Base-by-base conservation (phyloP, 345 rosid species). In the Microthlaspi erraticum region DNA sequence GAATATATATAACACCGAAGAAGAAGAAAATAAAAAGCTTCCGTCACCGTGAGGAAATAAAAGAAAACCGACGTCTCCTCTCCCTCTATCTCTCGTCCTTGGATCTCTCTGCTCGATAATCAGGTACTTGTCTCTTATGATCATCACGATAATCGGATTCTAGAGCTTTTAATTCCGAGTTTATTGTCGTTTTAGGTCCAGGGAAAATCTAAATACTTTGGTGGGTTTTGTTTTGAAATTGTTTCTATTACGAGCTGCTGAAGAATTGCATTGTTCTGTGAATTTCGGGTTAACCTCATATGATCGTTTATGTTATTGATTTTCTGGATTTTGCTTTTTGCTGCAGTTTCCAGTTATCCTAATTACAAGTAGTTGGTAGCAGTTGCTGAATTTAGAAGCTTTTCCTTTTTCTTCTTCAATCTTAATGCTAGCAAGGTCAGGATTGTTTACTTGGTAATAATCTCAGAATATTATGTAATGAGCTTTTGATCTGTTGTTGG, bases 371-470 rank as follows among this genome's bases (percentile, higher is more conserved):
- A 18, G 51, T 66, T 58, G 38, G n/a, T 38, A 44, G 16, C 41
- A 45, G 59, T 62, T 46, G 79, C 70, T 80, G 69, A 62, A 32
- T 53, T 71, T 72, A 14, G 16, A 51, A 61, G 69, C 55, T 71
- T 61, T n/a, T 11, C 4, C 4, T 26, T 44, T 43, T n/a, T 39
- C 0, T 54, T 54, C 12, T 57, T 39, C 51, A 60, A 33, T 74
- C 63, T 78, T 76, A 52, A 76, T 80, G 78, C 19, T 76, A 66
- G 23, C 39, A 54, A 76, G 74, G 78, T 83, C 60, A 55, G 52
- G 23, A 42, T 49, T 48, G 23, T 48, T 16, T 45, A 10, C 60
- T 17, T 23, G 0, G 8, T 17, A 12, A 5, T 5, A 60, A 3
- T 64, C 29, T 51, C 23, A n/a, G 16, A 8, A 41, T 44, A 16